Conservation (phyloP, 257 asterid species). For the Rehmannia glutinosa region DNA sequence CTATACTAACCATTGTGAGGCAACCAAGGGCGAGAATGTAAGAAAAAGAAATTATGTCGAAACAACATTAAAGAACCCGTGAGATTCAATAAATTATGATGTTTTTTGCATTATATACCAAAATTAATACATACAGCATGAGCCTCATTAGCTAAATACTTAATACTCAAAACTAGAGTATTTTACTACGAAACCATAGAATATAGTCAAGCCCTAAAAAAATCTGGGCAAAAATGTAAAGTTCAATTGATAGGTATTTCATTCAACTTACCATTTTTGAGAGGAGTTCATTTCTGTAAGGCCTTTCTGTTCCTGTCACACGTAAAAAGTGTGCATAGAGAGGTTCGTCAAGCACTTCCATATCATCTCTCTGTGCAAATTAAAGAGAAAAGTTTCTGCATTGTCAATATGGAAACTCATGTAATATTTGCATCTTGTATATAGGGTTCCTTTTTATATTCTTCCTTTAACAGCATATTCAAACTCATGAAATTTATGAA, state of each 20-base stretch:
- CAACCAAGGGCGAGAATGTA: neutral
- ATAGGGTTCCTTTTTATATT: neutral
- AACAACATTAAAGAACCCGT: neutral
- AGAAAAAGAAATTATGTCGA: neutral
- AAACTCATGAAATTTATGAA: neutral
- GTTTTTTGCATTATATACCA: neutral
- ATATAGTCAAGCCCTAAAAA: neutral
- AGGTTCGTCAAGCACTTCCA: slow-evolving; percentile 76
- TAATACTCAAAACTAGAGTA: neutral
- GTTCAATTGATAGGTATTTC: neutral
- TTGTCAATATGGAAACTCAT: neutral
- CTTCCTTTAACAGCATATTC: neutral
- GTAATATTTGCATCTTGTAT: neutral
- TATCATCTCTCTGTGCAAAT: slow-evolving; percentile 62
- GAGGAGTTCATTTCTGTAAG: slow-evolving; percentile 51
- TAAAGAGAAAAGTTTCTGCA: neutral
- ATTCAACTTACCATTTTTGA: slow-evolving; percentile 42
- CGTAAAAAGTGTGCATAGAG: slow-evolving; percentile 60
- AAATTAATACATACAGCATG: neutral
- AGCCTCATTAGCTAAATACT: neutral
- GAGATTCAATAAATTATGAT: neutral
- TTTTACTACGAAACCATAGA: neutral
- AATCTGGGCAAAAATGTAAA: neutral
- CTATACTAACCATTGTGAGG: neutral
- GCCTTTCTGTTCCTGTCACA: slow-evolving; percentile 59